Conservation (phyloP, 768 basidiomycete species). For the Tricholoma bakamatsutake region DNA sequence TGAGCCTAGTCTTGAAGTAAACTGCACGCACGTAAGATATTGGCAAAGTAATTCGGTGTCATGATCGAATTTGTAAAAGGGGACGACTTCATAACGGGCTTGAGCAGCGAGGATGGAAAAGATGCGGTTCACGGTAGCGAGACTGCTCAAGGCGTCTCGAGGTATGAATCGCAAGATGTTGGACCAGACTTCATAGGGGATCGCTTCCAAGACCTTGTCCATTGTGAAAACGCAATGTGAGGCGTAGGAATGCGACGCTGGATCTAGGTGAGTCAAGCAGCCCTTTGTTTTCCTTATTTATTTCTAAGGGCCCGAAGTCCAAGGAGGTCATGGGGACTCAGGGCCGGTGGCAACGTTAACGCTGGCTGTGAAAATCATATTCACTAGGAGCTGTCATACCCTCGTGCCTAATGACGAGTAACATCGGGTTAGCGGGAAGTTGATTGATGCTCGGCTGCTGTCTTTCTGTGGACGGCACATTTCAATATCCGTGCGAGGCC, state of each 20-base stretch:
- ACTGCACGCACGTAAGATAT: constrained; percentile 15
- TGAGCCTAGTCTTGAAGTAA: background rate
- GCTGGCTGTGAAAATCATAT: too few relatives aligned
- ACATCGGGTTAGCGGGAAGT: too few relatives aligned
- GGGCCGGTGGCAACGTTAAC: too few relatives aligned
- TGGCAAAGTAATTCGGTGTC: constrained; percentile 18
- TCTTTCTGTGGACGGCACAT: too few relatives aligned
- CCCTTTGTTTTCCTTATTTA: background rate
- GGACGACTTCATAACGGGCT: constrained; percentile 16
- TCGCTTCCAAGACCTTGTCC: constrained; percentile 1
- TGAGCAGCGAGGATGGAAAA: constrained; percentile 16
- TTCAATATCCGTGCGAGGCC: too few relatives aligned
- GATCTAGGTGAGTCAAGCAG: background rate
- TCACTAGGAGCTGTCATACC: too few relatives aligned
- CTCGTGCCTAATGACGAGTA: too few relatives aligned
- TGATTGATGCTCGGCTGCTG: too few relatives aligned
- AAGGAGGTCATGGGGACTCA: background rate
- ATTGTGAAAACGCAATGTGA: background rate
- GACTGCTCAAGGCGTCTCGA: constrained; percentile 7
- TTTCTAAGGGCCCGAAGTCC: background rate
- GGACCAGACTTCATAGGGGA: constrained; percentile 20
- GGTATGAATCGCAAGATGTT: constrained; percentile 16
- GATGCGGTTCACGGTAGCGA: constrained; percentile 18
- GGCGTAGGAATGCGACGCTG: background rate
- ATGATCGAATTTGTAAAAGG: constrained; percentile 16